Conservation (phyloP, 1,284 basidiomycete species). For the Rhizopogon parksii region DNA sequence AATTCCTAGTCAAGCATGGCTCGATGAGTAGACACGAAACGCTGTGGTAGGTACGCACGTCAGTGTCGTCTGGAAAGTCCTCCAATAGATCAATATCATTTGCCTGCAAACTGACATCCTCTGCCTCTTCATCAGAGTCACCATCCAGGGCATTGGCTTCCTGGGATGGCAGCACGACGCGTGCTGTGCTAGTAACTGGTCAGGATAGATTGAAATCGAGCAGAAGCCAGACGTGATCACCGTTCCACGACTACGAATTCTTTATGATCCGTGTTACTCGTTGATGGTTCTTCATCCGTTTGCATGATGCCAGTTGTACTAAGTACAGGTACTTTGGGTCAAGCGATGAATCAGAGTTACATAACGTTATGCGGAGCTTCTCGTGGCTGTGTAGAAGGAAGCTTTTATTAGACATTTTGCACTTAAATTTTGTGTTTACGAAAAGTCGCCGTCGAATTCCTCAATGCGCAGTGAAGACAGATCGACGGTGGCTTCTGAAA, state of each 20-base stretch:
- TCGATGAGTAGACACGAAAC: slow-evolving; percentile 1
- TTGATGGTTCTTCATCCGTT: slow-evolving; percentile 7
- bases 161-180: slow-evolving; percentile 38
- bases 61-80: slow-evolving; percentile 58
- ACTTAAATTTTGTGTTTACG: no score
- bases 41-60: slow-evolving; percentile 38
- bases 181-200: slow-evolving; percentile 25
- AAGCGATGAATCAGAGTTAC: not conserved
- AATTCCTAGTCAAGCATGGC: slow-evolving; percentile 56
- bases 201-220: slow-evolving; percentile 10
- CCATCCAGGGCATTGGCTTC: slow-evolving; percentile 19
- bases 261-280: slow-evolving; percentile 14
- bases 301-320: slow-evolving; percentile 15
- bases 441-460: not conserved
- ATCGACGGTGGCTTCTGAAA: no score
- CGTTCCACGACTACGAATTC: slow-evolving; percentile 23
- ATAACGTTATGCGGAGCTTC: not conserved
- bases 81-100: slow-evolving; percentile 45
- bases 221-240: slow-evolving; percentile 10
- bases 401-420: no score
- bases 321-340: no score
- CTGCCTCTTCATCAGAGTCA: slow-evolving; percentile 33
- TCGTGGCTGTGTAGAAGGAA: slow-evolving; percentile 3
- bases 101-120: slow-evolving; percentile 41
- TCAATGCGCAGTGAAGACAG: not conserved